phyloP scores from a whole-genome alignment of 768 basidiomycete genomes.

The Boletus eberwhitei region DNA sequence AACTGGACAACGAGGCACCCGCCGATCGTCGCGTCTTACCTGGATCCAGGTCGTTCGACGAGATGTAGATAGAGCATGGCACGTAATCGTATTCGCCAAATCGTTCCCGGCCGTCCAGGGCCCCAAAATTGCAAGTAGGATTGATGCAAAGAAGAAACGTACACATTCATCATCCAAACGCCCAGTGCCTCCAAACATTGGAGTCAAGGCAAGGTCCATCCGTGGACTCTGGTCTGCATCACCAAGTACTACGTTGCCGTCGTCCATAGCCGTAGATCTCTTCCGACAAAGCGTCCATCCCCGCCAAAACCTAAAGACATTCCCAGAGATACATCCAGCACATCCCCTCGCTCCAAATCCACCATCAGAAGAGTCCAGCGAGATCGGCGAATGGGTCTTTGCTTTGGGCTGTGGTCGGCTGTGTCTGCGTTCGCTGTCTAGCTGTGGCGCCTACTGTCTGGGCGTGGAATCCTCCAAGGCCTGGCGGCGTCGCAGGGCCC shows the following conservation, averaged over 20 bases:
- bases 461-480: not conserved
- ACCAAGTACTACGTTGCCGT: not conserved
- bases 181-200: not conserved
- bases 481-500: slow-evolving; percentile 12
- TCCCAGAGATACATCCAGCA: not conserved
- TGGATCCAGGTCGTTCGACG: not conserved
- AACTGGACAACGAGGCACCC: not conserved
- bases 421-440: slow-evolving; percentile 25
- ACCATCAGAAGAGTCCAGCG: slow-evolving; percentile 63
- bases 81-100: not conserved
- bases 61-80: not conserved
- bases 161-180: not conserved
- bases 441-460: slow-evolving; percentile 1
- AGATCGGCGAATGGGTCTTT: slow-evolving; percentile 88
- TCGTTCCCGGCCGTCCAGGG: not conserved
- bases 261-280: not conserved
- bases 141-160: slow-evolving; percentile 9
- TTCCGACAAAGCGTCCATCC: slow-evolving; percentile 1
- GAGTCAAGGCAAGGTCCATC: not conserved
- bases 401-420: slow-evolving; percentile 28
- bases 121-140: slow-evolving; percentile 4
- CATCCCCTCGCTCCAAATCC: not conserved
- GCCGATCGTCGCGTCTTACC: not conserved
- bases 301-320: not conserved
- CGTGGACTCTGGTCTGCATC: no score